Evolutionary conservation across 2,329 filamentous ascomycete genomes (phyloP), one percentile per base, ranked within the genome.

Genomic region (Onygenales sp.): DNA sequence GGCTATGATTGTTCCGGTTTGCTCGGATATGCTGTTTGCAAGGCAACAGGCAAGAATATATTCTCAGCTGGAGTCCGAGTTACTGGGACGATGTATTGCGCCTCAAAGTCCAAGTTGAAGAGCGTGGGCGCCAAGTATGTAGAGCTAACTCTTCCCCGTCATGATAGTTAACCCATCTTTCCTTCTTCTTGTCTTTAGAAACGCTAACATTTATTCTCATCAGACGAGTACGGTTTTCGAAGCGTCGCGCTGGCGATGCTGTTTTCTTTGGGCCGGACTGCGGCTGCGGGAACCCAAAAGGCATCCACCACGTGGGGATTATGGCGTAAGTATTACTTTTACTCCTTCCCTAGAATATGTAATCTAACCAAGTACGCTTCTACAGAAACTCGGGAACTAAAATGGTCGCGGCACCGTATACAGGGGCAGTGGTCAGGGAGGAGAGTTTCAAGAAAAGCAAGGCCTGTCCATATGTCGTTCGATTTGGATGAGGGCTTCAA

Each of bases 1-100:
- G 63, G 63, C 3, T 65, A 59, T 44, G 63, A 65, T 44, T 65
- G 63, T 50, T 65, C 63, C 5, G 63, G 63, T 2, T 54, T 64
- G 1, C 57, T 65, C 6, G 57, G 51, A 48, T 65, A 61, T 62
- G 63, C 63, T 7, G 57, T 65, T 8, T 65, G 63, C 51, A 59
- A 65, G 52, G 60, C 63, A 4, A 65, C 62, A 3, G 61, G 62
- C n/a, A 57, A 61, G 17, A 58, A 64, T 32, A 55, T 63, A 31
- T 64, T 64, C 54, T 55, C 51, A 2, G 61, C 61, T 43, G 59
- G 58, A 1, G 54, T 65, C 10, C 57, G 62, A 2, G 58, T 60
- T 27, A 64, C 63, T 1, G 51, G 52, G 2, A 50, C 54, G 31
- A 63, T 65, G 62, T 65, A 64, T 52, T 65, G 63, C 41, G 61